Evolutionary conservation across 192 early-diverging fungal species (phyloP), one percentile per base, ranked within the genome.

Genomic region (Backusella australiensis): DNA sequence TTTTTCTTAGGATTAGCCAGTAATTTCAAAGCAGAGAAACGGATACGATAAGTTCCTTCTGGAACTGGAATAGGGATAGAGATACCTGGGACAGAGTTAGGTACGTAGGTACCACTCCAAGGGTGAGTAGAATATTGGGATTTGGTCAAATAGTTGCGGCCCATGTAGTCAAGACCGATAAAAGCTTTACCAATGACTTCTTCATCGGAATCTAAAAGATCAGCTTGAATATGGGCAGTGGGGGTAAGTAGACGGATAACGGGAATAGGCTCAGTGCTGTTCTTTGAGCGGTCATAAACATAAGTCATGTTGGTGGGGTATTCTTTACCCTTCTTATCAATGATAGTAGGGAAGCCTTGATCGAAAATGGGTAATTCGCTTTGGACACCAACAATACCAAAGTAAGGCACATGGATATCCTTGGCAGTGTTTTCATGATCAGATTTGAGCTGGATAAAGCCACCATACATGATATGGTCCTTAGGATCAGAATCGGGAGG

Each of bases 331-430:
- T 70, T 41, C 12, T 19, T 46, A 15, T 66, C 75, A 1, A 42
- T 67, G 9, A 78, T 23, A 26, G 35, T 74, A 34, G 72, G 67
- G 63, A 42, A 74, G 21, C 49, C 73, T 9, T 42, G 19, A 44
- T 87, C 86, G 59, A 84, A 80, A 23, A 87, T 82, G 65, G 86
- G 86, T n/a, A 87, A 78, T 34, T 86, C 75, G 65, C 71, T 39
- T 67, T 85, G 79, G 32, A 83, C 77, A 26, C 84, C 86, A 35
- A 84, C 81, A 5, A 85, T 59, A 77, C 86, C 86, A 69, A 81
- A 80, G 77, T 87, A 87, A 34, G 86, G 86, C 36, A 87, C 79
- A 70, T 80, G 69, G 6, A 84, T 59, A 21, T 80, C 71, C 21
- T 67, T 74, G 3, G 63, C 52, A 4, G 44, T 52, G 11, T 44